These are phyloP conservation scores for Cladosporium sp. DNA, from an alignment of 2,329 filamentous ascomycete genomes.

Conservation along the genomic window DNA sequence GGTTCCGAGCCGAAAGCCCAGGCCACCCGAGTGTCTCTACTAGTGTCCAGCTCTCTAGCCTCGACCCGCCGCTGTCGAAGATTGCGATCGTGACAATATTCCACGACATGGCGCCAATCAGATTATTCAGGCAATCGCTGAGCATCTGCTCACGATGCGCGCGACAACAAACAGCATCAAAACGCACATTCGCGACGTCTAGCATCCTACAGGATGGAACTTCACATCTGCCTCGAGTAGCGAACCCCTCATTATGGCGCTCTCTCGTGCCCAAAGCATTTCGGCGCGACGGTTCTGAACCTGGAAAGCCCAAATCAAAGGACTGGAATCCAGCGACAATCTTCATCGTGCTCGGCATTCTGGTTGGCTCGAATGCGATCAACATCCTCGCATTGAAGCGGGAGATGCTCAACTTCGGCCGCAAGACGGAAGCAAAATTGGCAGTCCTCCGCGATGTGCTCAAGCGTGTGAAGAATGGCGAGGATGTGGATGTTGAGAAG, in stretches of 20 bases:
- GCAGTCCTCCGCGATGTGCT: slow-evolving; percentile 70
- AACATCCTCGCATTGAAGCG: slow-evolving; percentile 80
- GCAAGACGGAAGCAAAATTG: slow-evolving; percentile 76
- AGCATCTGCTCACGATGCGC: slow-evolving; percentile 12
- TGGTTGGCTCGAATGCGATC: slow-evolving; percentile 94
- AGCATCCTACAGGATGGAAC: slow-evolving; percentile 12
- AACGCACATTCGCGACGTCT: slow-evolving; percentile 6
- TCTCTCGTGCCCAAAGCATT: slow-evolving; percentile 32
- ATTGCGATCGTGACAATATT: neutral
- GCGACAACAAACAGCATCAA: neutral
- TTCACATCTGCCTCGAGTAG: slow-evolving; percentile 30
- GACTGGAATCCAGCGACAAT: slow-evolving; percentile 56
- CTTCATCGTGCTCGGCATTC: slow-evolving; percentile 64
- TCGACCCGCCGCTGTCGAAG: neutral
- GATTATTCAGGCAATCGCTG: slow-evolving; percentile 12
- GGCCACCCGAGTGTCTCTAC: slow-evolving; percentile 1
- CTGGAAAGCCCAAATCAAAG: slow-evolving; percentile 19
- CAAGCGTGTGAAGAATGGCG: slow-evolving; percentile 64
- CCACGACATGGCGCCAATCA: slow-evolving; percentile 13
- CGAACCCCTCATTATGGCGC: slow-evolving; percentile 33
- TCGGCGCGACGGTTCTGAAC: slow-evolving; percentile 16
- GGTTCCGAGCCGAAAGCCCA: slow-evolving; percentile 9
- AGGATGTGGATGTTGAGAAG: slow-evolving; percentile 80
- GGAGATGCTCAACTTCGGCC: slow-evolving; percentile 66
- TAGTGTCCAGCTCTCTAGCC: neutral